These are phyloP conservation scores for Inga oerstediana DNA, from an alignment of 306 rosid species.

Conservation along the genomic window DNA sequence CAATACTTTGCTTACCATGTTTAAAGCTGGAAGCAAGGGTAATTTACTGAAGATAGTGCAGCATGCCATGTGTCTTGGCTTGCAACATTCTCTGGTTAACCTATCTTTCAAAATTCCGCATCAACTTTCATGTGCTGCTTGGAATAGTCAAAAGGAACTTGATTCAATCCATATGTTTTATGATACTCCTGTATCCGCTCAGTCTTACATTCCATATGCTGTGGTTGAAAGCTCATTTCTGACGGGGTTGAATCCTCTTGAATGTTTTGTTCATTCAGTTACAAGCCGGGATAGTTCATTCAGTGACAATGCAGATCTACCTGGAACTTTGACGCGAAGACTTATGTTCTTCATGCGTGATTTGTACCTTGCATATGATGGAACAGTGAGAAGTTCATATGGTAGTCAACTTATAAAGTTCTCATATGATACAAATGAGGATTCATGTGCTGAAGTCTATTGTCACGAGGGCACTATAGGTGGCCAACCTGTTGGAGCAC, in stretches of 20 bases:
- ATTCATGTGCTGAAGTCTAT: conserved; percentile 29
- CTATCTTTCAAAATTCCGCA: conserved; percentile 76
- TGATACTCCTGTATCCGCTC: conserved; percentile 41
- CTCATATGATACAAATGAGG: conserved; percentile 48
- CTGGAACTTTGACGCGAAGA: conserved; percentile 83
- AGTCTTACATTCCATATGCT: conserved; percentile 80
- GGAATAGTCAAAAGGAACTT: conserved; percentile 69
- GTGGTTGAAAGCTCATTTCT: conserved; percentile 81
- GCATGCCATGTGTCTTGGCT: conserved; percentile 92
- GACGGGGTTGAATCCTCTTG: conserved; percentile 87
- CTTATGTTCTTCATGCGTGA: conserved; percentile 95
- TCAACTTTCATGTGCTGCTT: conserved; percentile 74
- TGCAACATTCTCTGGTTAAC: conserved; percentile 84
- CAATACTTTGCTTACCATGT: conserved; percentile 74
- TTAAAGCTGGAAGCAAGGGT: conserved; percentile 98
- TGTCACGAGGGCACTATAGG: conserved; percentile 41
- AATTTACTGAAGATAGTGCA: conserved; percentile 80
- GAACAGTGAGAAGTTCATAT: conserved; percentile 86
- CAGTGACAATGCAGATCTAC: conserved; percentile 94
- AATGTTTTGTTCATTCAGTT: conserved; percentile 94
- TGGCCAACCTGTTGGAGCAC: conserved; percentile 85
- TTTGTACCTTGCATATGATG: conserved; percentile 75
- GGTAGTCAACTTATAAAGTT: conserved; percentile 84
- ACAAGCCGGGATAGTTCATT: conserved; percentile 85
- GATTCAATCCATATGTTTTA: conserved; percentile 42